Base-by-base conservation (phyloP, 2,329 filamentous ascomycete genomes). In the Annulohypoxylon truncatum region DNA sequence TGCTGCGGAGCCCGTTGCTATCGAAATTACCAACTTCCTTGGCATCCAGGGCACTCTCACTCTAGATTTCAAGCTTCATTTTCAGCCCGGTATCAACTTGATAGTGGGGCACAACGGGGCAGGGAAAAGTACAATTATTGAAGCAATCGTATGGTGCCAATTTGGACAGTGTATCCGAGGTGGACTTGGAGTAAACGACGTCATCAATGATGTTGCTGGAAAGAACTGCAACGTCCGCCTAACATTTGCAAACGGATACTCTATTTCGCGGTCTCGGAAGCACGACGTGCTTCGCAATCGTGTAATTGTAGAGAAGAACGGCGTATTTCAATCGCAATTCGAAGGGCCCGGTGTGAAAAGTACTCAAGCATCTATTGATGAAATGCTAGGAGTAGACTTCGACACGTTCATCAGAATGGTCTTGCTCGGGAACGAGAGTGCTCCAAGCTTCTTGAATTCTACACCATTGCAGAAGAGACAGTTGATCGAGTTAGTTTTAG, bases 81-180 rank as follows among this genome's bases (percentile, higher is more conserved):
- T 77, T 7, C 69, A 62, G 15, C 72, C 59, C 4, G 76, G 76
- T 4, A 67, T 77, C 15, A 73, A 70, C 15, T 74, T 77, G 10
- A 60, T 78, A 10, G 70, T 75, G 6, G 77, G 77, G 8, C 50
- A 59, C 24, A 78, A 78, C 46, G 76, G 76, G 2, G 67, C 76
- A 1, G 76, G 76, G 4, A 78, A 78, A 62, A 77, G 75, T 66
- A 77, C 75, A 1, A 33, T 79, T 1, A 68, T 78, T 15, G 77
- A 79, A 58, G 77, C 77, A 13, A 73, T 78, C 20, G 72, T 73
- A 2, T 79, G 77, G 77, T 77, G 75, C 61, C 76, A 77, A 44
- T 79, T 78, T 54, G 77, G 77, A 1, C 71, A 68, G 7, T 77
- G 76, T 44, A 69, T 77, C 20, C 74, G 77, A 15, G 67, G 56